These are phyloP conservation scores for Albophoma yamanashiensis DNA, from an alignment of 2,329 filamentous ascomycete species.

Conservation along the genomic window DNA sequence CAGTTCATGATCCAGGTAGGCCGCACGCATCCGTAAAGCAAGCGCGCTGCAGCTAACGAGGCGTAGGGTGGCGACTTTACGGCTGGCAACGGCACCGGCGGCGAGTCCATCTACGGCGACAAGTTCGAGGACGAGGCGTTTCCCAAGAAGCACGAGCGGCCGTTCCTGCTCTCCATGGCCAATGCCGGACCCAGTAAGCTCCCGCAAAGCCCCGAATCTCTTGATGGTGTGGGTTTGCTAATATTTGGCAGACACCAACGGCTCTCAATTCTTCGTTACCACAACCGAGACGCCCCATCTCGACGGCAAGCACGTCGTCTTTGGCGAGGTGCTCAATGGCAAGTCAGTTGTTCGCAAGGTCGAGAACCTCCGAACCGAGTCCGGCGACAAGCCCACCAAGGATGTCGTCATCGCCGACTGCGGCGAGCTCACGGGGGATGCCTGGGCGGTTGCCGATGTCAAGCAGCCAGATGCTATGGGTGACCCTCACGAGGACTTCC, in stretches of 20 bases:
- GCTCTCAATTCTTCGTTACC: conserved; percentile 96
- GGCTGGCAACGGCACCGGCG: conserved; percentile 84
- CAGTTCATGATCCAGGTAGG: conserved; percentile 74
- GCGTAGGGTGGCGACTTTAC: conserved; percentile 94
- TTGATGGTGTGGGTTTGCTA: neutral
- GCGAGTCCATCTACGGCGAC: conserved; percentile 93
- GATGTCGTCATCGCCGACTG: conserved; percentile 73
- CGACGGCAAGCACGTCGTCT: conserved; percentile 94
- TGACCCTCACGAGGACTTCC: conserved; percentile 91
- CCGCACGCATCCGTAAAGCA: neutral
- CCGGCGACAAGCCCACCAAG: conserved; percentile 65
- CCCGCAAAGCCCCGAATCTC: neutral
- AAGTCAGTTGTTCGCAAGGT: conserved; percentile 86
- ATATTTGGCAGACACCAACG: conserved; percentile 62
- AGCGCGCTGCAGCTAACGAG: neutral
- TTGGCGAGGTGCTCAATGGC: conserved; percentile 85
- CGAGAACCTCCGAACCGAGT: conserved; percentile 68
- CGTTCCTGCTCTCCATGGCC: conserved; percentile 94
- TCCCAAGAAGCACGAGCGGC: conserved; percentile 78
- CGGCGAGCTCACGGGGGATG: conserved; percentile 69
- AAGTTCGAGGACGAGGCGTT: conserved; percentile 99
- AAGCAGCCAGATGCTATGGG: conserved; percentile 71
- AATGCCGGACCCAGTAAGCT: conserved; percentile 82
- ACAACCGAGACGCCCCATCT: conserved; percentile 92
- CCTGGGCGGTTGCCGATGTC: conserved; percentile 53